Percentiles rank a stretch among this genome's conserved stretches.
Conservation (phyloP, 75 land plant species). For the Adiantum capillusveneris region DNA sequence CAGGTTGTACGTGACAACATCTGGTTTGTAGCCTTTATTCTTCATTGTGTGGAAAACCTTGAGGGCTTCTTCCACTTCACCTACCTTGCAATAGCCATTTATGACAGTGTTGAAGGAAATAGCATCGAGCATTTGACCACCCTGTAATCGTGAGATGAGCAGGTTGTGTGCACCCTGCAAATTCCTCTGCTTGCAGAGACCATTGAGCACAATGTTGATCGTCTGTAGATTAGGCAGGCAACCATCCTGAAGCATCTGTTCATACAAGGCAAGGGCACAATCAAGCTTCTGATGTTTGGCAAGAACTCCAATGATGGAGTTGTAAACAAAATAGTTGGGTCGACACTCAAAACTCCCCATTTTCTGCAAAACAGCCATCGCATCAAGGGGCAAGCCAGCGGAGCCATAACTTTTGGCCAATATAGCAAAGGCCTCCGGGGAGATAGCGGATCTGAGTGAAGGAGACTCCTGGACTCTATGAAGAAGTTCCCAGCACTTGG, state of each 20-base stretch:
- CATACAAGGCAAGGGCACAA: constrained; percentile 44
- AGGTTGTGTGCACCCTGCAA: constrained; percentile 40
- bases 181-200: constrained; percentile 55
- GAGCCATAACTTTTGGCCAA: constrained; percentile 28
- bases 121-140: constrained; percentile 49
- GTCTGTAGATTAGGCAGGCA: constrained; percentile 55
- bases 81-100: constrained; percentile 66
- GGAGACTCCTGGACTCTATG: no score
- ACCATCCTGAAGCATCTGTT: constrained; percentile 49
- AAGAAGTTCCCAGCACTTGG: no score
- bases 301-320: constrained; percentile 24
- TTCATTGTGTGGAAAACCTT: constrained; percentile 44
- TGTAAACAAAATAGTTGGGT: constrained; percentile 41
- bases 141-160: constrained; percentile 47
- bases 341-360: constrained; percentile 37
- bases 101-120: constrained; percentile 58
- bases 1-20: constrained; percentile 58
- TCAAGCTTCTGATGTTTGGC: constrained; percentile 20
- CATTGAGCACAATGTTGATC: constrained; percentile 50
- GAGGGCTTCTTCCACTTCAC: constrained; percentile 31
- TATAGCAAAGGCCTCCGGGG: constrained; percentile 15
- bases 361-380: constrained; percentile 36
- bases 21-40: constrained; percentile 43
- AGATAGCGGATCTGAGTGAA: no score
- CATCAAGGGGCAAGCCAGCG: constrained; percentile 38